Evolutionary conservation across 202 grass and related monocot species (phyloP), one percentile per base, ranked within the genome.

Genomic region (Thinopyrum obtusiflorum): DNA sequence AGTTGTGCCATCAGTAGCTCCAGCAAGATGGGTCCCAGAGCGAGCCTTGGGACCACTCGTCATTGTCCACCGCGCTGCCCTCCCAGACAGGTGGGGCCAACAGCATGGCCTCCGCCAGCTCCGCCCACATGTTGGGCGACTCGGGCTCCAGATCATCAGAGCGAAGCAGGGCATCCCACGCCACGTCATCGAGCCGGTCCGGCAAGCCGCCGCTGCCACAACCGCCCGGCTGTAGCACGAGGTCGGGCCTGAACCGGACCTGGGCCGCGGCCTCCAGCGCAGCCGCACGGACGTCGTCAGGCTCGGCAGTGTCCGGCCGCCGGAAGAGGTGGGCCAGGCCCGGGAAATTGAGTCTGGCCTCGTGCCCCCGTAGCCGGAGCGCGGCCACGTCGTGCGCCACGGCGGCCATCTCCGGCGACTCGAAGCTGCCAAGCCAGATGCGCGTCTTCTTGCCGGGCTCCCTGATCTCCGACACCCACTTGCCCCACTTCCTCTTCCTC

Each of bases 401-500:
- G 1, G 96, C 96, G 0, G 96, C 96, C 91, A 95, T 94, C 91
- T 98, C 93, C n/a, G 96, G 88, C 0, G 91, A 95, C 86, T 95
- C 96, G 79, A 98, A 98, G 79, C 93, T 98, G 18, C 96, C 96
- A 3, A 98, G 89, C 96, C 96, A 98, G 77, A 98, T 98, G 69
- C 96, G 88, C 20, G 93, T 91, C 88, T 98, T 98, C 91, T 98
- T 98, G 31, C 96, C 96, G 4, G 96, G 96, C 79, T 98, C 96
- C 25, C 96, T 89, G 84, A 98, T 98, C 82, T 98, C 96, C 0
- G 96, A 98, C 53, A 98, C 96, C 89, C 91, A 98, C 62, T 94
- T 98, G 5, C 96, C 95, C 95, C 93, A 98, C 86, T 98, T 98
- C 86, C 96, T 81, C 96, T 98, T 98, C 80, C 96, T 80, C 78